Evolutionary conservation across 2,329 filamentous ascomycete species (phyloP).

Genomic region (Neonectria sp.): DNA sequence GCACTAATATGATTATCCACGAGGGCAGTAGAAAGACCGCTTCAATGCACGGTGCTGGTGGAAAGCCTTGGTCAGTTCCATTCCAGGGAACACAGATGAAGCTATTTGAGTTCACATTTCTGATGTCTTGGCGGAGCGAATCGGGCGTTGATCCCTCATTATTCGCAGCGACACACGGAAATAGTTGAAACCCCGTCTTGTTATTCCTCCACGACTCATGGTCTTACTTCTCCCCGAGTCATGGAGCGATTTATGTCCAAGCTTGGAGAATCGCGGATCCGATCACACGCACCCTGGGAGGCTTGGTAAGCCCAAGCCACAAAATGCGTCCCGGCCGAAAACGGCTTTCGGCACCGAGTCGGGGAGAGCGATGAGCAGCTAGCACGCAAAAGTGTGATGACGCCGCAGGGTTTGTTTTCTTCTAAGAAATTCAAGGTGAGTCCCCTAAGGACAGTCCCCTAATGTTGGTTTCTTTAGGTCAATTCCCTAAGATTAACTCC

Average conservation of each 20-base stretch:
- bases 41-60: background rate
- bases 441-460: no score
- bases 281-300: background rate
- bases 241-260: slow-evolving; percentile 11
- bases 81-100: no score
- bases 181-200: background rate
- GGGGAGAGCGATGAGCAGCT: slow-evolving; percentile 18
- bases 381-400: background rate
- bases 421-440: no score
- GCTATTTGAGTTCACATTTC: no score
- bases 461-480: no score
- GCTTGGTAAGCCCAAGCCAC: slow-evolving; percentile 15
- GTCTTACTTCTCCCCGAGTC: background rate
- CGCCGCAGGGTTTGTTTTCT: no score
- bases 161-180: background rate
- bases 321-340: slow-evolving; percentile 31
- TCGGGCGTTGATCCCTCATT: background rate
- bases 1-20: no score
- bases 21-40: no score
- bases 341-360: slow-evolving; percentile 39
- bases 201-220: background rate
- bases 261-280: background rate
- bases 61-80: background rate
- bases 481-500: no score
- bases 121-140: background rate